A percentile compares a stretch with the other conserved stretches of the same genome.
Evolutionary conservation across 208 protist species (phyloP).

Genomic region (Angomonas desouzai): DNA sequence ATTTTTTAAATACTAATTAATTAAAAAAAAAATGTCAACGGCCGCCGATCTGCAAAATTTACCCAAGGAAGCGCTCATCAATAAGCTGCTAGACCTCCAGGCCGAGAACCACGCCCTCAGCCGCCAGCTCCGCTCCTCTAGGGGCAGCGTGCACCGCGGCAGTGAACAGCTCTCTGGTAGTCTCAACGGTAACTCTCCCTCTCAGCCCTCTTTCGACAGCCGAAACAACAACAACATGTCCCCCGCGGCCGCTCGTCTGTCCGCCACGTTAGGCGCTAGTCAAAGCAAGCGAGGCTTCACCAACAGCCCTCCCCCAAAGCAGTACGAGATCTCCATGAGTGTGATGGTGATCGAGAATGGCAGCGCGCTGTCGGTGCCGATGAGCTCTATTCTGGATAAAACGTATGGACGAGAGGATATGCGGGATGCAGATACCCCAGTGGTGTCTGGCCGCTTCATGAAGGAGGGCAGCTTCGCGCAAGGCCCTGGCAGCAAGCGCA

Average conservation of each 20-base stretch:
- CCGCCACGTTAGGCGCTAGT: slow-evolving; percentile 16
- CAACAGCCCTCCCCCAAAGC: background rate
- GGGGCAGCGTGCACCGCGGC: slow-evolving; percentile 11
- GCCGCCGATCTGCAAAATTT: background rate
- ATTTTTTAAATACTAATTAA: slow-evolving; percentile 10
- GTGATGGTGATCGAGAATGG: slow-evolving; percentile 90
- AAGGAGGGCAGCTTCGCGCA: slow-evolving; percentile 17
- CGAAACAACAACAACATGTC: slow-evolving; percentile 15
- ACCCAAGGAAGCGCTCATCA: slow-evolving; percentile 49
- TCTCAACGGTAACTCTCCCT: slow-evolving; percentile 4
- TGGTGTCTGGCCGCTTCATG: slow-evolving; percentile 54
- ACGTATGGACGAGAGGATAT: slow-evolving; percentile 66
- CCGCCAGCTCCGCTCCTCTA: slow-evolving; percentile 39
- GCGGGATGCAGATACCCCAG: slow-evolving; percentile 83
- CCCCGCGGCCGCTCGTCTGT: slow-evolving; percentile 27
- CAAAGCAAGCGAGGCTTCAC: slow-evolving; percentile 11
- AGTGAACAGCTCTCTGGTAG: background rate
- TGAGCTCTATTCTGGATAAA: slow-evolving; percentile 74
- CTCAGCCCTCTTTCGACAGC: slow-evolving; percentile 2
- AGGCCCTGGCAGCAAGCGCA: background rate
- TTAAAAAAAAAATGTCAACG: slow-evolving; percentile 16
- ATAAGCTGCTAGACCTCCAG: slow-evolving; percentile 54
- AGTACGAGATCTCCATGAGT: slow-evolving; percentile 74
- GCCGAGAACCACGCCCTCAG: slow-evolving; percentile 51
- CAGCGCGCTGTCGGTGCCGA: slow-evolving; percentile 59